phyloP scores from a whole-genome alignment of 164 flowering plant genomes.

The Brasenia schreberi region DNA sequence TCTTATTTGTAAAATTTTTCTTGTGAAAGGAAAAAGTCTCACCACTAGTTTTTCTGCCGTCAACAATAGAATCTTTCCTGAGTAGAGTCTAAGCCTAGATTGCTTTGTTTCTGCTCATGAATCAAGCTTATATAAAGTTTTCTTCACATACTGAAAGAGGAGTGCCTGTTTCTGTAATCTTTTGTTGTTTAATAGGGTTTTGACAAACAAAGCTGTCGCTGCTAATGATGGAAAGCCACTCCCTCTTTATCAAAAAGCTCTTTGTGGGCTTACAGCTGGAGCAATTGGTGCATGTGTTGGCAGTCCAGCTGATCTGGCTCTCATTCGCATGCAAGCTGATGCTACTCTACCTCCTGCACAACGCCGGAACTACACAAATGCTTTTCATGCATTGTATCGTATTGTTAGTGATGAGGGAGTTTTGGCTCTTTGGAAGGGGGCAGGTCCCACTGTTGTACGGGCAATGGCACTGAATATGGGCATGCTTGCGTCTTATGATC shows the following conservation, averaged over 20 bases:
- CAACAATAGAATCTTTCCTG: no score
- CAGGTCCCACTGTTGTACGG: constrained; percentile 90
- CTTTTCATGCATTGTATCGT: constrained; percentile 82
- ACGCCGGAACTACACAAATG: constrained; percentile 74
- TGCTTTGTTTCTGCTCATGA: no score
- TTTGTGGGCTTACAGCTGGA: constrained; percentile 94
- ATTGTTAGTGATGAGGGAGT: constrained; percentile 82
- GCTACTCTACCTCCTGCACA: constrained; percentile 79
- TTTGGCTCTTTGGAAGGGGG: constrained; percentile 91
- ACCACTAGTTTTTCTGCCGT: no score
- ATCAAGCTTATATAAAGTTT: no score
- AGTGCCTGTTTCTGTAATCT: no score
- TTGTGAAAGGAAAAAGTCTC: no score
- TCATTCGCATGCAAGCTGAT: constrained; percentile 98
- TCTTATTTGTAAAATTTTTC: no score
- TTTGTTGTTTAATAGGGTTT: constrained; percentile 28
- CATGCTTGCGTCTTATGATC: constrained; percentile 97
- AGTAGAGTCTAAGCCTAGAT: no score
- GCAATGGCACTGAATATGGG: constrained; percentile 97
- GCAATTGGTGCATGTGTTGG: constrained; percentile 91
- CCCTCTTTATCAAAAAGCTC: constrained; percentile 88
- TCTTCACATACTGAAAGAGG: no score
- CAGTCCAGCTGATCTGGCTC: constrained; percentile 92
- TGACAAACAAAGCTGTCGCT: constrained; percentile 82
- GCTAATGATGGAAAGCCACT: constrained; percentile 97